A percentile compares a stretch with the other conserved stretches of the same genome.
These are phyloP conservation scores for Aspergillus novofumigatus DNA, from an alignment of 2,329 filamentous ascomycete species.

Conservation along the genomic window DNA sequence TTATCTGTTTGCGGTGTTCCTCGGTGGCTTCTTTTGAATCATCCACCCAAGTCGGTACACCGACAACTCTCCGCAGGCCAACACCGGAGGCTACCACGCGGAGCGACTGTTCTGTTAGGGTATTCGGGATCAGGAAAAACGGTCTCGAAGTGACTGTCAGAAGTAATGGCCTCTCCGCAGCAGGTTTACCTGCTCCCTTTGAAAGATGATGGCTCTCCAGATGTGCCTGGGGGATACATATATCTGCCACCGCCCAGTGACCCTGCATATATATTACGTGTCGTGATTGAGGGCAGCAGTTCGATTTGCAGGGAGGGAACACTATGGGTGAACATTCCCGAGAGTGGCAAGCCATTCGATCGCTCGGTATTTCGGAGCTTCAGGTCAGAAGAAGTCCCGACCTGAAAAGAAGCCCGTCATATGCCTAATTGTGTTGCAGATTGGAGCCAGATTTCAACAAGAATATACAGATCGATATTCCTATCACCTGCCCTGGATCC, in stretches of 20 bases:
- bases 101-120: neutral
- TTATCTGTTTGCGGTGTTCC: neutral
- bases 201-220: slow-evolving; percentile 87
- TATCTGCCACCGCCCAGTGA: slow-evolving; percentile 76
- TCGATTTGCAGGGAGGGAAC: slow-evolving; percentile 93
- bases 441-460: slow-evolving; percentile 89
- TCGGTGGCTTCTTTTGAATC: neutral
- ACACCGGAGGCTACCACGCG: neutral
- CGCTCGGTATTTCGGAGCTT: slow-evolving; percentile 79
- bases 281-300: slow-evolving; percentile 89
- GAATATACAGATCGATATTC: slow-evolving; percentile 83
- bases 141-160: neutral
- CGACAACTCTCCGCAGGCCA: neutral
- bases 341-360: slow-evolving; percentile 68
- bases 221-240: slow-evolving; percentile 84
- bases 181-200: slow-evolving; percentile 83
- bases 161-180: slow-evolving; percentile 32
- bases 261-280: slow-evolving; percentile 72
- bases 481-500: slow-evolving; percentile 75
- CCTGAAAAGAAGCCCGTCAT: neutral
- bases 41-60: neutral
- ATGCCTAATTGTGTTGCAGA: slow-evolving; percentile 38
- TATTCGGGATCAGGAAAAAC: too few species aligned
- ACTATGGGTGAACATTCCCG: slow-evolving; percentile 93
- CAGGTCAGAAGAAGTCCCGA: slow-evolving; percentile 59